Evolutionary conservation across 805 yeast genomes (phyloP).

Genomic region (Pichia deserticola): DNA sequence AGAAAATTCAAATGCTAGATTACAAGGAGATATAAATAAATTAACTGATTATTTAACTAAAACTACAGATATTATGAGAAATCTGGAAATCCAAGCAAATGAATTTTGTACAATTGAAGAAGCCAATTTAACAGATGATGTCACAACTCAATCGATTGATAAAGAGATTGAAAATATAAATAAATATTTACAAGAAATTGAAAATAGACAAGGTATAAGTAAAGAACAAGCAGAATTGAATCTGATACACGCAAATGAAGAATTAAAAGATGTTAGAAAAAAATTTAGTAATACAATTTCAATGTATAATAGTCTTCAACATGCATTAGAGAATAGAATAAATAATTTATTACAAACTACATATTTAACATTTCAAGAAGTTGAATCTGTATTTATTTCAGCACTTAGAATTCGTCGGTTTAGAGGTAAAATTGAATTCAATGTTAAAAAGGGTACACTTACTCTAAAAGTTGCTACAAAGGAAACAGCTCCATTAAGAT

Average conservation of each 20-base stretch:
- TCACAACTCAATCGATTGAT: conserved; percentile 30
- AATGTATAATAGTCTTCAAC: conserved; percentile 23
- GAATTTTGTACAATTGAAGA: conserved; percentile 42
- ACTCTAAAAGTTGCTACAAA: conserved; percentile 56
- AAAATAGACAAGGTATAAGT: conserved; percentile 44
- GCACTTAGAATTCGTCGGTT: conserved; percentile 64
- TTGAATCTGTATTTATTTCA: conserved; percentile 48
- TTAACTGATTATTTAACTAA: conserved; percentile 19
- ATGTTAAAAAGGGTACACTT: conserved; percentile 42
- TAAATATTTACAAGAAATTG: conserved; percentile 42
- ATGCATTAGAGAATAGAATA: conserved; percentile 37
- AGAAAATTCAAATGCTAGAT: neutral
- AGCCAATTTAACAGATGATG: conserved; percentile 33
- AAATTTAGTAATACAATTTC: conserved; percentile 30
- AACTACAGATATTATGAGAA: neutral
- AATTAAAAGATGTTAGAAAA: conserved; percentile 35
- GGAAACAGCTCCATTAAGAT: conserved; percentile 50
- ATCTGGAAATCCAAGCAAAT: conserved; percentile 23
- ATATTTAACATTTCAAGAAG: conserved; percentile 37
- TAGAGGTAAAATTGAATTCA: conserved; percentile 63
- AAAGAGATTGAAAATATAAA: conserved; percentile 41
- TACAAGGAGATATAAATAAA: conserved; percentile 16
- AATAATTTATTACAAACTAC: conserved; percentile 35
- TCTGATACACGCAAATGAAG: conserved; percentile 36
- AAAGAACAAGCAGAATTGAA: conserved; percentile 48